Conservation (phyloP, 2,329 filamentous ascomycete genomes). For the Simplicillium aogashimaense region DNA sequence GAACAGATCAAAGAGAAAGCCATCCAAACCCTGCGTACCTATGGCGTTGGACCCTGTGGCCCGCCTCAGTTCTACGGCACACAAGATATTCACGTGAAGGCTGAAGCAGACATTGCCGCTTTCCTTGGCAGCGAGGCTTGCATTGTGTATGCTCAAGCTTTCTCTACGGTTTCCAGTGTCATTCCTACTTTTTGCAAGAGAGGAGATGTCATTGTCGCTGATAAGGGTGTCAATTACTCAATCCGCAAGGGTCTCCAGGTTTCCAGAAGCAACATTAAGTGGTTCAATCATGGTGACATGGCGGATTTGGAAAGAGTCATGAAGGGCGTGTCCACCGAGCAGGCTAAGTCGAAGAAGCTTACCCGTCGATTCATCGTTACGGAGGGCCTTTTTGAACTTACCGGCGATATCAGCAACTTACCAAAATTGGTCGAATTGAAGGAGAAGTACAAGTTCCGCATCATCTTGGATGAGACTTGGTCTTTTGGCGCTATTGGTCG, state of each 20-base stretch:
- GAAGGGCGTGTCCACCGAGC: conserved; percentile 77
- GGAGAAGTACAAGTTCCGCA: conserved; percentile 92
- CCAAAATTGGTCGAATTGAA: conserved; percentile 90
- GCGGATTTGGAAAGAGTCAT: conserved; percentile 81
- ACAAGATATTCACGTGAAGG: conserved; percentile 96
- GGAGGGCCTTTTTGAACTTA: conserved; percentile 85
- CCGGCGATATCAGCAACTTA: conserved; percentile 75
- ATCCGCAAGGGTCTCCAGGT: conserved; percentile 93
- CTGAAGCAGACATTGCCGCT: conserved; percentile 83
- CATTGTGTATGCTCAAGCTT: conserved; percentile 93
- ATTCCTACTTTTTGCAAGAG: conserved; percentile 96
- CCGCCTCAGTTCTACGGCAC: conserved; percentile 97
- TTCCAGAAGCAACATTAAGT: conserved; percentile 79
- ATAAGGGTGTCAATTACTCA: conserved; percentile 85
- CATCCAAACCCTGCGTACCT: conserved; percentile 84
- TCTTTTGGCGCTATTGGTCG: conserved; percentile 91
- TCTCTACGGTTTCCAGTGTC: conserved; percentile 93
- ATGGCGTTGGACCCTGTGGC: conserved; percentile 93
- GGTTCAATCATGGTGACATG: conserved; percentile 96
- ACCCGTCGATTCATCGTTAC: conserved; percentile 94
- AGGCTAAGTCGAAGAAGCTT: conserved; percentile 72
- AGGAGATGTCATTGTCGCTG: conserved; percentile 93
- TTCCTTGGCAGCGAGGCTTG: conserved; percentile 81
- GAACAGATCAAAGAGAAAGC: conserved; percentile 92
- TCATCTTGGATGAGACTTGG: conserved; percentile 96